Evolutionary conservation across 805 yeast species (phyloP).

Genomic region (Kuraishia floccosa): DNA sequence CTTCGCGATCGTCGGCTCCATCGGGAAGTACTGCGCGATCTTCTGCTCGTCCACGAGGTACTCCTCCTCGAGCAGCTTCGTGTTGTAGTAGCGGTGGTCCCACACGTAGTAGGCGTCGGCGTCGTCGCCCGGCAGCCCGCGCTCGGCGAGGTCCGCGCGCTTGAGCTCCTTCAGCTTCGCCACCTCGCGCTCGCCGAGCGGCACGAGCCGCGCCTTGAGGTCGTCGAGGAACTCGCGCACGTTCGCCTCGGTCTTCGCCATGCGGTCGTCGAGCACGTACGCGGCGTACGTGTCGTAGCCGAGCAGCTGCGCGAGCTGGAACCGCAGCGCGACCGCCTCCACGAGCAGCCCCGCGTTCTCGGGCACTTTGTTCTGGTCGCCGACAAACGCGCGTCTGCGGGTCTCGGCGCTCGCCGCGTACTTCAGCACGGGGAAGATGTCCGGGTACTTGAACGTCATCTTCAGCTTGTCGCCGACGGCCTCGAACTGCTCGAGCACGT

Average conservation of each 20-base stretch:
- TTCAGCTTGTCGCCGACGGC: slow-evolving; percentile 30
- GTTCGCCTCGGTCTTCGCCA: slow-evolving; percentile 60
- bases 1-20: slow-evolving; percentile 50
- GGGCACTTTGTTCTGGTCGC: slow-evolving; percentile 57
- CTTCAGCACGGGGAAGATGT: slow-evolving; percentile 65
- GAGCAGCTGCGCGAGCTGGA: slow-evolving; percentile 45
- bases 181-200: slow-evolving; percentile 47
- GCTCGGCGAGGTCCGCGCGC: slow-evolving; percentile 27
- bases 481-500: slow-evolving; percentile 44
- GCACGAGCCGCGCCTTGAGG: slow-evolving; percentile 43
- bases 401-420: slow-evolving; percentile 55
- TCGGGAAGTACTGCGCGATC: slow-evolving; percentile 71
- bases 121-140: slow-evolving; percentile 28
- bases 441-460: slow-evolving; percentile 78
- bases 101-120: slow-evolving; percentile 44
- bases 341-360: slow-evolving; percentile 51
- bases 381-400: slow-evolving; percentile 53
- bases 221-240: slow-evolving; percentile 56
- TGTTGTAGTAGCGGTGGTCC: slow-evolving; percentile 65
- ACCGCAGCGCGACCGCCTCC: slow-evolving; percentile 52
- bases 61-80: slow-evolving; percentile 51
- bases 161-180: slow-evolving; percentile 38
- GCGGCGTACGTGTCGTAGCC: slow-evolving; percentile 65
- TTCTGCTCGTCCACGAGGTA: slow-evolving; percentile 63
- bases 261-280: slow-evolving; percentile 61